A percentile compares a stretch with the other conserved stretches of the same genome.
Evolutionary conservation across 345 rosid species (phyloP).

Genomic region (Melastoma malabathricum): DNA sequence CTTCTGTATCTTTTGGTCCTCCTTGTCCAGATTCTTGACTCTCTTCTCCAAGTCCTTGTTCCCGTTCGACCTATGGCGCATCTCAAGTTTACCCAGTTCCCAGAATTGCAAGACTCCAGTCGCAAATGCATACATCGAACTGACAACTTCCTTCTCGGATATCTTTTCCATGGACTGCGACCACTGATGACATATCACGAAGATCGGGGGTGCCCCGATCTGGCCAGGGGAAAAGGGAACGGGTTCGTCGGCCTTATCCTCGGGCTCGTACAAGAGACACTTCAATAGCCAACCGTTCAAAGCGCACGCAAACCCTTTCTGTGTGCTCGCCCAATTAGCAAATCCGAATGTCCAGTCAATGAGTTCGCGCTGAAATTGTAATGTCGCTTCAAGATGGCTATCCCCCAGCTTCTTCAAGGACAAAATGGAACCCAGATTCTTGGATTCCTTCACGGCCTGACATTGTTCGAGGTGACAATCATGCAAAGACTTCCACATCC

Average conservation of each 20-base stretch:
- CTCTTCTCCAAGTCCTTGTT: conserved; percentile 55
- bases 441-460: conserved; percentile 58
- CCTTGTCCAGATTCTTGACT: conserved; percentile 50
- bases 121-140: conserved; percentile 57
- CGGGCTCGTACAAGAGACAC: conserved; percentile 81
- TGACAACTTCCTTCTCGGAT: conserved; percentile 79
- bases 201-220: conserved; percentile 82
- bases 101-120: conserved; percentile 54
- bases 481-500: conserved; percentile 94
- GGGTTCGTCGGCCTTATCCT: conserved; percentile 73
- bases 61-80: conserved; percentile 32
- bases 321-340: conserved; percentile 68
- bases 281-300: conserved; percentile 76
- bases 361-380: conserved; percentile 64
- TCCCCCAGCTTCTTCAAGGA: conserved; percentile 49
- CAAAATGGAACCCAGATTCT: conserved; percentile 43
- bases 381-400: conserved; percentile 55
- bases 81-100: conserved; percentile 61
- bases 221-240: conserved; percentile 93
- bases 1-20: conserved; percentile 79
- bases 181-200: conserved; percentile 96
- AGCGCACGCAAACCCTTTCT: conserved; percentile 61
- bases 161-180: conserved; percentile 61
- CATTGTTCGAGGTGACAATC: conserved; percentile 80
- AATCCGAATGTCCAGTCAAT: conserved; percentile 62